Evolutionary conservation across 1,284 basidiomycete genomes (phyloP), one percentile per base, ranked within the genome.

Genomic region (Cystobasidium sp.): DNA sequence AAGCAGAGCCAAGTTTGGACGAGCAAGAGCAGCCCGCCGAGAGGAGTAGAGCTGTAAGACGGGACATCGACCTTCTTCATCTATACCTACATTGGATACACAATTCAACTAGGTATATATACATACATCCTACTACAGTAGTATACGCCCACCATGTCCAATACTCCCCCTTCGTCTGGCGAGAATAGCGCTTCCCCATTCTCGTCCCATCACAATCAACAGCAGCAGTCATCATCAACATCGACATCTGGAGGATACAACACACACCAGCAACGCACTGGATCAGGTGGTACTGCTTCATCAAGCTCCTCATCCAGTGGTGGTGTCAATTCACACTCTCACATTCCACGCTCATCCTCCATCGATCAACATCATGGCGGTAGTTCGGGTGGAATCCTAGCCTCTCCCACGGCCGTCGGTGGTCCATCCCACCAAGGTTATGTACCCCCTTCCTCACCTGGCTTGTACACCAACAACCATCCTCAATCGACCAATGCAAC

Each of bases 151-250:
- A 43, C 37, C 55, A 69, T 49, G 55, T 56, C 46, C 14, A 20
- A n/a, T 41, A 20, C 53, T 14, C 49, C 44, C 18, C 53, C 51
- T 41, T 46, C 49, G 31, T 61, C 52, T 20, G 44, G 37, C 61
- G 61, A 63, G 61, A 63, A 63, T 24, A 44, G 44, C 46, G 61
- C 43, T 49, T 47, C 43, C 20, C 61, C 61, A 18, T 63, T 63
- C 46, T 63, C 43, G 43, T 47, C 43, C 46, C 43, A 63, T 63
- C 43, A 31, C 22, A 12, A 55, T 24, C 53, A 55, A 12, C 53
- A 55, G 24, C 53, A 55, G 12, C 53, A 55, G 7, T 20, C 53
- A 55, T 16, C 61, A 47, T n/a, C n/a, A n/a, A n/a, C n/a, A n/a
- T n/a, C n/a, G n/a, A 20, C 16, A 16, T 51, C 47, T 16, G 47